Percentiles rank a stretch among this genome's conserved stretches.
Conservation (phyloP, 2,329 filamentous ascomycete species). For the Aspergillus piperis region DNA sequence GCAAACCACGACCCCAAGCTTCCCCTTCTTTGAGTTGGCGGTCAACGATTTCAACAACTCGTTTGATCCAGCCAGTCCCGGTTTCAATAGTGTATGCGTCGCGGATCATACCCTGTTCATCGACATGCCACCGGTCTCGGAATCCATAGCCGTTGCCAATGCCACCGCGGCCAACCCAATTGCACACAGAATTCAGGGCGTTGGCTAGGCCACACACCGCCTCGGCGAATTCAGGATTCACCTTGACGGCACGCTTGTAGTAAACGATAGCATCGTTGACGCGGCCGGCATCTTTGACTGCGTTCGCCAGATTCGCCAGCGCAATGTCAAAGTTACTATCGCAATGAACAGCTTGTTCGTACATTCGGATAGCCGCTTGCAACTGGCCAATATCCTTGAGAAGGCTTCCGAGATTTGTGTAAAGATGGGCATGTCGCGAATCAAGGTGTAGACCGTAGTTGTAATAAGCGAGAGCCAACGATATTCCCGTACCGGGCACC, state of each 20-base stretch:
- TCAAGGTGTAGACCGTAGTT: slow-evolving; percentile 90
- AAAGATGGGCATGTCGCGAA: slow-evolving; percentile 86
- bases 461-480: slow-evolving; percentile 88
- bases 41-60: slow-evolving; percentile 85
- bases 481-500: slow-evolving; percentile 79
- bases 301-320: slow-evolving; percentile 92
- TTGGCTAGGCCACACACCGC: slow-evolving; percentile 95
- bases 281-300: slow-evolving; percentile 92
- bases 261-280: slow-evolving; percentile 90
- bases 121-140: slow-evolving; percentile 90
- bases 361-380: slow-evolving; percentile 91
- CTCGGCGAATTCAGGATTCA: slow-evolving; percentile 96
- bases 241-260: slow-evolving; percentile 83
- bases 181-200: slow-evolving; percentile 92
- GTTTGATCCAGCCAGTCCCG: slow-evolving; percentile 79
- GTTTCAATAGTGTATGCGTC: slow-evolving; percentile 67
- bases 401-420: slow-evolving; percentile 92
- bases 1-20: slow-evolving; percentile 74
- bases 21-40: slow-evolving; percentile 86
- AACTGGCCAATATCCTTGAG: slow-evolving; percentile 96
- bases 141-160: slow-evolving; percentile 71
- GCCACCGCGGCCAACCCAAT: slow-evolving; percentile 88
- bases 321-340: slow-evolving; percentile 97
- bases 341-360: slow-evolving; percentile 88
- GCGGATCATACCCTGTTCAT: slow-evolving; percentile 76